Conservation (phyloP, 1,284 basidiomycete species). For the Irpex sp. region DNA sequence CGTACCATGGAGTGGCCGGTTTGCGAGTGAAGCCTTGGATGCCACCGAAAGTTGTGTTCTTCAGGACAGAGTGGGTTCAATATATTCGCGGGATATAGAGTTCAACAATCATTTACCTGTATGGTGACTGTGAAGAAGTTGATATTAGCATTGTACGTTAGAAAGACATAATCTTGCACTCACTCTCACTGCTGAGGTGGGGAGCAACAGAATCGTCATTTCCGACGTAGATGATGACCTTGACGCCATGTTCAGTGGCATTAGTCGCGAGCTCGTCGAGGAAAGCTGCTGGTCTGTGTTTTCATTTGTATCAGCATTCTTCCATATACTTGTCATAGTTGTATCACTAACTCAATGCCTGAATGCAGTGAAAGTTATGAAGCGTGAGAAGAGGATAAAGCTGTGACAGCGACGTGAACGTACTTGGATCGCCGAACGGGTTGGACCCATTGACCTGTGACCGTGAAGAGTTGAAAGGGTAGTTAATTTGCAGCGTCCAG, state of each 20-base stretch:
- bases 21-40: constrained; percentile 62
- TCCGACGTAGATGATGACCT: constrained; percentile 29
- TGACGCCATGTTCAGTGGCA: constrained; percentile 23
- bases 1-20: constrained; percentile 53
- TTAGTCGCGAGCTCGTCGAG: constrained; percentile 27
- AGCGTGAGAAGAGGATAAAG: too few species aligned
- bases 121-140: too few species aligned
- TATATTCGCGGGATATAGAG: too few species aligned
- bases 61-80: neutral
- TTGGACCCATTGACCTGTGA: neutral
- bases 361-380: too few species aligned
- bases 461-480: neutral
- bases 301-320: too few species aligned
- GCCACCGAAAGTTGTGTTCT: constrained; percentile 46
- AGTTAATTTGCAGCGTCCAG: constrained; percentile 8
- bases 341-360: too few species aligned
- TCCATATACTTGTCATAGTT: too few species aligned
- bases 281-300: constrained; percentile 27
- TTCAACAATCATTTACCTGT: too few species aligned
- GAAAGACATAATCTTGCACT: neutral
- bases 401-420: neutral
- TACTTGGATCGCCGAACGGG: neutral
- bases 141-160: too few species aligned
- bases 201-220: constrained; percentile 28
- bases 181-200: constrained; percentile 16